Evolutionary conservation across 2,329 filamentous ascomycete species (phyloP).

Genomic region (Neofusicoccum cordaticola): DNA sequence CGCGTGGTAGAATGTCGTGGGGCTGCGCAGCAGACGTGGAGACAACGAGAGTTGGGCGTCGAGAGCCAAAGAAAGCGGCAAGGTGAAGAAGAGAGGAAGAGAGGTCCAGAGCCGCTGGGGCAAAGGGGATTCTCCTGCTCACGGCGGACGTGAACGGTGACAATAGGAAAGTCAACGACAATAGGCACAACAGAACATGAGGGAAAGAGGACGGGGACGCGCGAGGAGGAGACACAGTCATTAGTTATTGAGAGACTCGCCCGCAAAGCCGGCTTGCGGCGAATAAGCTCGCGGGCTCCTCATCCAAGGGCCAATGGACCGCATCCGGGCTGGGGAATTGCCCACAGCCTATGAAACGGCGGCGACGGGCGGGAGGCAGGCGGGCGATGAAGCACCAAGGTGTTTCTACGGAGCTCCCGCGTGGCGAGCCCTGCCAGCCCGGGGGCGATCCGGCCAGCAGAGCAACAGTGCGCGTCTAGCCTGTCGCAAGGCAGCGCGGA

Average conservation of each 20-base stretch:
- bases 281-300: constrained; percentile 1
- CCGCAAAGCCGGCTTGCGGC: background rate
- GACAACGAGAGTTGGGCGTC: constrained; percentile 21
- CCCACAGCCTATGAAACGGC: constrained; percentile 13
- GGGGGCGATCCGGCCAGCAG: background rate
- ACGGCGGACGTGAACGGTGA: background rate
- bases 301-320: constrained; percentile 9
- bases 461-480: constrained; percentile 7
- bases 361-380: background rate
- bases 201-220: constrained; percentile 2
- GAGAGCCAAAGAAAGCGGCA: constrained; percentile 21
- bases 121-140: constrained; percentile 19
- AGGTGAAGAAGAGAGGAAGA: constrained; percentile 21
- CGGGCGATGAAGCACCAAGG: constrained; percentile 12
- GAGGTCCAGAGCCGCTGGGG: constrained; percentile 26
- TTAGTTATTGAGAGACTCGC: constrained; percentile 5
- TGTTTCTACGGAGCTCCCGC: constrained; percentile 11
- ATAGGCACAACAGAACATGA: constrained; percentile 13
- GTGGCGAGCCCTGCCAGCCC: background rate
- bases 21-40: constrained; percentile 8
- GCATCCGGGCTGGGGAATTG: background rate
- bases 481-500: background rate
- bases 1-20: background rate
- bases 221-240: background rate
- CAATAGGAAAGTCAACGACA: constrained; percentile 12